Conservation (phyloP, 352 stramenopile species). For the Pythium aristosporum region DNA sequence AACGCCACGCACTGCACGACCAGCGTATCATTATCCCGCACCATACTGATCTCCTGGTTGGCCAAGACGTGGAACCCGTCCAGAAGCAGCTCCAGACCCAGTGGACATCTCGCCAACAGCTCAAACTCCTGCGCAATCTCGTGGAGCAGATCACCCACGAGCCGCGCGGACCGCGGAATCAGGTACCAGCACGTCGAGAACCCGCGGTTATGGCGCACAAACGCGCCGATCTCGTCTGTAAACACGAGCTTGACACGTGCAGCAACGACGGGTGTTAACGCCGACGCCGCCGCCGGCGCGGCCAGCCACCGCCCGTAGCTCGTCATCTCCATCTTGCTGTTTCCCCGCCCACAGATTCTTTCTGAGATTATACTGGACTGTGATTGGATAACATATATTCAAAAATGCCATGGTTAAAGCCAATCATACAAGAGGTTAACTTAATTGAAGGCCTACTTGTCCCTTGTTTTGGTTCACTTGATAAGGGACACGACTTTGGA, state of each 20-base stretch:
- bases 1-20: slow-evolving; percentile 42
- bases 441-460: background rate
- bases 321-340: slow-evolving; percentile 8
- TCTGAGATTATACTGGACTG: background rate
- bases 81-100: slow-evolving; percentile 53
- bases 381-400: slow-evolving; percentile 10
- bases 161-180: slow-evolving; percentile 37
- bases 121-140: slow-evolving; percentile 59
- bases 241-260: slow-evolving; percentile 53
- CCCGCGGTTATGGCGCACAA: slow-evolving; percentile 43
- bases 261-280: background rate
- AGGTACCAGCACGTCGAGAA: slow-evolving; percentile 74
- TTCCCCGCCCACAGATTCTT: background rate
- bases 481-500: slow-evolving; percentile 11
- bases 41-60: slow-evolving; percentile 52
- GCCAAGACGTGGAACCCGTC: slow-evolving; percentile 59
- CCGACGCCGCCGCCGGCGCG: background rate
- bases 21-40: slow-evolving; percentile 67
- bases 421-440: slow-evolving; percentile 8
- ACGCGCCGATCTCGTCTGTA: slow-evolving; percentile 42
- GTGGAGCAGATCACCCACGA: slow-evolving; percentile 65
- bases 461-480: background rate
- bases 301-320: slow-evolving; percentile 9
- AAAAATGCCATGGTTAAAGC: background rate
- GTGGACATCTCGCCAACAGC: slow-evolving; percentile 40